Conservation (phyloP, 805 yeast genomes). For the Candida caryicola region DNA sequence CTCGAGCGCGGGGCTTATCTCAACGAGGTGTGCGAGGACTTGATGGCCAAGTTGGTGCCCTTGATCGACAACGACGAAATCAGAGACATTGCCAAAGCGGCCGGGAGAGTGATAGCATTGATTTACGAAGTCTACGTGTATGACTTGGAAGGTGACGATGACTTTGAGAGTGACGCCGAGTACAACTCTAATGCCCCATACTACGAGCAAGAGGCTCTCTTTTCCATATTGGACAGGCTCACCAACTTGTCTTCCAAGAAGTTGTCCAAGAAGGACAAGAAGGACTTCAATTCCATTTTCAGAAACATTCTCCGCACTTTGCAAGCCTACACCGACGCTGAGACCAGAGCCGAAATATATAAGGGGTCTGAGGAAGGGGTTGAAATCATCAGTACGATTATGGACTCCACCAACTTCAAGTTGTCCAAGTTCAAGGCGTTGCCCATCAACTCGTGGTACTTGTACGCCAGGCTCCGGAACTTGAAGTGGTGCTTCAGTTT, state of each 20-base stretch:
- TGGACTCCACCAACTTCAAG: conserved; percentile 38
- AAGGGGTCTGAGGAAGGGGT: conserved; percentile 35
- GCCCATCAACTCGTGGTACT: conserved; percentile 50
- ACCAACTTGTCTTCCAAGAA: conserved; percentile 54
- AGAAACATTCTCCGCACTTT: conserved; percentile 55
- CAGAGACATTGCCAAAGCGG: conserved; percentile 51
- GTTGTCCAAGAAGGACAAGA: conserved; percentile 60
- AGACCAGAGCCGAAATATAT: conserved; percentile 33
- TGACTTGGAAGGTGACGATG: conserved; percentile 38
- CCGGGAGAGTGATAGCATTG: conserved; percentile 54
- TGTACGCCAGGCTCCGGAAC: conserved; percentile 46
- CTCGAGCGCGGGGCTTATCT: conserved; percentile 42
- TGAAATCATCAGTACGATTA: conserved; percentile 28
- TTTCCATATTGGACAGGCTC: conserved; percentile 39
- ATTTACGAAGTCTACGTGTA: conserved; percentile 53
- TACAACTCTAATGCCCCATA: conserved; percentile 50
- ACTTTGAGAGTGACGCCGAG: conserved; percentile 37
- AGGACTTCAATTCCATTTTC: conserved; percentile 56
- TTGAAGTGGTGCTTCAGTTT: conserved; percentile 52
- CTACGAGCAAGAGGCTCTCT: conserved; percentile 49
- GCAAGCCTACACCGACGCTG: conserved; percentile 35
- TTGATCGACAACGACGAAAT: conserved; percentile 41
- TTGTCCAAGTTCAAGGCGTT: conserved; percentile 45
- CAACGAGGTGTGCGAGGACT: conserved; percentile 41
- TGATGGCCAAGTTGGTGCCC: conserved; percentile 38